Percentiles rank a stretch among this genome's conserved stretches.
Evolutionary conservation across 768 basidiomycete genomes (phyloP).

Genomic region (Tylopilus sp.): DNA sequence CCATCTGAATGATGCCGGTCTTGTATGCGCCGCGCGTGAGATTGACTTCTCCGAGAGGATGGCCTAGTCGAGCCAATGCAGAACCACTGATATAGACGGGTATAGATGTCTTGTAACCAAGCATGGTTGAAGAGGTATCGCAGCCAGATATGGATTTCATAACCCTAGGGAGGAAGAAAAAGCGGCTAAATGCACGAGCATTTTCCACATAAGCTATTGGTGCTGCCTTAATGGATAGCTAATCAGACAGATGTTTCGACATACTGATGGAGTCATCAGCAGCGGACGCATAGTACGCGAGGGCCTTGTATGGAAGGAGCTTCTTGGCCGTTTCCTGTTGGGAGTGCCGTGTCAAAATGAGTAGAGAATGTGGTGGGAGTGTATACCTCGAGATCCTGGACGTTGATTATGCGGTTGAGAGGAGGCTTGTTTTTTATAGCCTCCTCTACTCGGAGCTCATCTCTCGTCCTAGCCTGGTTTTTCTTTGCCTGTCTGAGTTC

Average conservation of each 20-base stretch:
- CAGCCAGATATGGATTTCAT: conserved; percentile 63
- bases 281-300: conserved; percentile 83
- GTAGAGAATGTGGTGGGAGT: background rate
- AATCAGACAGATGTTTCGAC: conserved; percentile 24
- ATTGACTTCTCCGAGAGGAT: conserved; percentile 86
- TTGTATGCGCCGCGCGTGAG: conserved; percentile 67
- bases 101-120: conserved; percentile 66
- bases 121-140: conserved; percentile 69
- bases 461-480: conserved; percentile 55
- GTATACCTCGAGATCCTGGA: conserved; percentile 79
- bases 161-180: conserved; percentile 86
- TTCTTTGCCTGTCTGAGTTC: conserved; percentile 35
- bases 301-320: conserved; percentile 68
- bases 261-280: conserved; percentile 81
- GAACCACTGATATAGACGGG: conserved; percentile 85
- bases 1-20: conserved; percentile 79
- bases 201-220: conserved; percentile 62
- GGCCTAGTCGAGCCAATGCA: conserved; percentile 81
- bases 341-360: background rate
- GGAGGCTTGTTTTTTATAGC: conserved; percentile 62
- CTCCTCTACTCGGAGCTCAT: conserved; percentile 63
- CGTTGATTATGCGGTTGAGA: conserved; percentile 63
- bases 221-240: conserved; percentile 11
- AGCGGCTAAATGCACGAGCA: conserved; percentile 72
- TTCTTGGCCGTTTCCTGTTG: conserved; percentile 67